Evolutionary conservation across 305 asterid genomes (phyloP).

Genomic region (Fraxinus xanthoxyloides): DNA sequence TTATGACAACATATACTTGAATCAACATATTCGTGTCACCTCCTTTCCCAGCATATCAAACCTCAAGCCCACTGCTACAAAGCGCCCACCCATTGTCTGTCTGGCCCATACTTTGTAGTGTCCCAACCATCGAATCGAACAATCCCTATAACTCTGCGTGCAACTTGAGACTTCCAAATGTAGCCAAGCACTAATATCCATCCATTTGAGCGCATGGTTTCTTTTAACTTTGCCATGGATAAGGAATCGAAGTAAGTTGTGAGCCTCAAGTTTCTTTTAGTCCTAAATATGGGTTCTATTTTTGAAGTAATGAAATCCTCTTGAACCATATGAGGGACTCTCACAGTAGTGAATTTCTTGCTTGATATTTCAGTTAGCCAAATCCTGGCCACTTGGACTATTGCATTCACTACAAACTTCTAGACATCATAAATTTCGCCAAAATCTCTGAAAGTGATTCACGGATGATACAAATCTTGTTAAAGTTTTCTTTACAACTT

Average conservation of each 20-base stretch:
- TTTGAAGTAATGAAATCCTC: slow-evolving; percentile 30
- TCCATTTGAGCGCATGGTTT: slow-evolving; percentile 9
- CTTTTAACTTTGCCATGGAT: not conserved
- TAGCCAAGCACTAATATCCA: slow-evolving; percentile 44
- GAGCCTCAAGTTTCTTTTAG: slow-evolving; percentile 40
- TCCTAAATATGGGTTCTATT: slow-evolving; percentile 45
- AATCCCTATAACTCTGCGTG: slow-evolving; percentile 25
- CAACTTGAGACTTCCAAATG: slow-evolving; percentile 50
- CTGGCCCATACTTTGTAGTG: slow-evolving; percentile 46
- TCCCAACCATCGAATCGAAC: slow-evolving; percentile 46
- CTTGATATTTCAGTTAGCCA: slow-evolving; percentile 29
- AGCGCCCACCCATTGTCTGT: slow-evolving; percentile 41
- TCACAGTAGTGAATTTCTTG: slow-evolving; percentile 26
- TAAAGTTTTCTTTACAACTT: not conserved
- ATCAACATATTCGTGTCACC: slow-evolving; percentile 27
- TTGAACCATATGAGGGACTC: slow-evolving; percentile 38
- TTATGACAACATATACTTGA: slow-evolving; percentile 24
- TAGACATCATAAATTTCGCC: slow-evolving; percentile 57
- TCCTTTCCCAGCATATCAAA: slow-evolving; percentile 24
- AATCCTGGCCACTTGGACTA: slow-evolving; percentile 35
- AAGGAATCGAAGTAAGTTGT: slow-evolving; percentile 44
- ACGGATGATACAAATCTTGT: not conserved
- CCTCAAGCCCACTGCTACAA: slow-evolving; percentile 54
- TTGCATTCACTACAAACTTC: slow-evolving; percentile 35
- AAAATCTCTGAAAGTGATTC: slow-evolving; percentile 38